Evolutionary conservation across 768 basidiomycete genomes (phyloP).

Genomic region (Basidioascus undulatus): DNA sequence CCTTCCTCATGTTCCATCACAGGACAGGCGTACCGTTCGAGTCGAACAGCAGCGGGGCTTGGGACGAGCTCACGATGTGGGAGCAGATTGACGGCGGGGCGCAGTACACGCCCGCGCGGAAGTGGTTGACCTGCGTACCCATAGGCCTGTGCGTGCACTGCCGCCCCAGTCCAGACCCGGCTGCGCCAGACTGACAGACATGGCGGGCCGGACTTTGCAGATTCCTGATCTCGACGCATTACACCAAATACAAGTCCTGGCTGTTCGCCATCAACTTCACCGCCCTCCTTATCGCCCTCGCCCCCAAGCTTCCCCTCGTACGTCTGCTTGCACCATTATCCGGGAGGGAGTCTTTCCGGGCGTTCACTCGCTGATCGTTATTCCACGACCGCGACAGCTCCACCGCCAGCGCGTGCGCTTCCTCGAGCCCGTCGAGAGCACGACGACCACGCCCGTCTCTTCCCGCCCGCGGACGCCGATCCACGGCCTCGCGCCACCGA

Average conservation of each 20-base stretch:
- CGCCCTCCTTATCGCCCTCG: slow-evolving; percentile 49
- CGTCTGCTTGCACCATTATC: slow-evolving; percentile 8
- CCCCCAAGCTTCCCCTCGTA: slow-evolving; percentile 91
- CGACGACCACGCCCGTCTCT: slow-evolving; percentile 1
- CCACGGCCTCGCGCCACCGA: too few species aligned
- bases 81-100: slow-evolving; percentile 98
- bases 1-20: slow-evolving; percentile 96
- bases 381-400: too few species aligned
- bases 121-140: slow-evolving; percentile 79
- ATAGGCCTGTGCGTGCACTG: slow-evolving; percentile 49
- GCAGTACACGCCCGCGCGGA: slow-evolving; percentile 94
- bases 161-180: not conserved
- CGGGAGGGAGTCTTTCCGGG: not conserved
- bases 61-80: slow-evolving; percentile 94
- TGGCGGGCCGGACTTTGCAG: slow-evolving; percentile 21
- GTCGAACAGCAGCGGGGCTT: slow-evolving; percentile 69
- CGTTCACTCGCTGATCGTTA: not conserved
- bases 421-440: not conserved
- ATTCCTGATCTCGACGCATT: slow-evolving; percentile 91
- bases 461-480: not conserved
- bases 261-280: slow-evolving; percentile 74
- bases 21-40: slow-evolving; percentile 93
- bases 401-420: slow-evolving; percentile 16
- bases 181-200: not conserved
- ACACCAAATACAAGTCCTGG: slow-evolving; percentile 89